Evolutionary conservation across 208 protist genomes (phyloP).

Genomic region (Lotmaria passim): DNA sequence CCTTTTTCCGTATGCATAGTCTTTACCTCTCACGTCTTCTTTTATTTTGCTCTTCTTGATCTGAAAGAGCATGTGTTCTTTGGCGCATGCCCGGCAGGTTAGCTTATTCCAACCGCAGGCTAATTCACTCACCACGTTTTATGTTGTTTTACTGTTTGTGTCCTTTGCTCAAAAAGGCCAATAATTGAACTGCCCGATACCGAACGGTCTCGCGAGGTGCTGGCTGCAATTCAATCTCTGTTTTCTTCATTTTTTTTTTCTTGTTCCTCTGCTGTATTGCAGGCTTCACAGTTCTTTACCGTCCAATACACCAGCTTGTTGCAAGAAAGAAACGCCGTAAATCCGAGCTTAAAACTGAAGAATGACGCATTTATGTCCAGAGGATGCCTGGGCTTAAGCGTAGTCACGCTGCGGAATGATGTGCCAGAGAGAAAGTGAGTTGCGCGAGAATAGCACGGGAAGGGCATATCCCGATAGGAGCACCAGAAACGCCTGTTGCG

Average conservation of each 20-base stretch:
- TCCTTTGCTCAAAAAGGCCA: no score
- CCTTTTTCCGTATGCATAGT: background rate
- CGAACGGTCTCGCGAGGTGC: background rate
- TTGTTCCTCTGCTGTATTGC: constrained; percentile 21
- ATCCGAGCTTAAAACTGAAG: no score
- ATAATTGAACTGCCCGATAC: no score
- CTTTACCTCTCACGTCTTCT: background rate
- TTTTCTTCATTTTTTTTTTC: constrained; percentile 13
- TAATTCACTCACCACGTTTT: background rate
- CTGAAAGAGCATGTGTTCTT: background rate
- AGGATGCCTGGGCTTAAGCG: no score
- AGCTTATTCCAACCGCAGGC: background rate
- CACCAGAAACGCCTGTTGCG: no score
- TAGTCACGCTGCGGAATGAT: no score
- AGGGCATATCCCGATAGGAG: no score
- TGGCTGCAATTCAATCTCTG: background rate
- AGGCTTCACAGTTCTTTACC: background rate
- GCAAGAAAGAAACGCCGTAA: no score
- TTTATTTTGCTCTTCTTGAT: constrained; percentile 22
- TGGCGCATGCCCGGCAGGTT: background rate
- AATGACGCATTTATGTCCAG: no score
- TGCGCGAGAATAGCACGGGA: no score
- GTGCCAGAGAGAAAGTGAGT: no score
- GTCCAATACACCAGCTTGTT: no score
- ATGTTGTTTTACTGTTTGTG: background rate